phyloP scores from a whole-genome alignment of 495 filamentous ascomycete genomes.

The Lophium mytilinum region DNA sequence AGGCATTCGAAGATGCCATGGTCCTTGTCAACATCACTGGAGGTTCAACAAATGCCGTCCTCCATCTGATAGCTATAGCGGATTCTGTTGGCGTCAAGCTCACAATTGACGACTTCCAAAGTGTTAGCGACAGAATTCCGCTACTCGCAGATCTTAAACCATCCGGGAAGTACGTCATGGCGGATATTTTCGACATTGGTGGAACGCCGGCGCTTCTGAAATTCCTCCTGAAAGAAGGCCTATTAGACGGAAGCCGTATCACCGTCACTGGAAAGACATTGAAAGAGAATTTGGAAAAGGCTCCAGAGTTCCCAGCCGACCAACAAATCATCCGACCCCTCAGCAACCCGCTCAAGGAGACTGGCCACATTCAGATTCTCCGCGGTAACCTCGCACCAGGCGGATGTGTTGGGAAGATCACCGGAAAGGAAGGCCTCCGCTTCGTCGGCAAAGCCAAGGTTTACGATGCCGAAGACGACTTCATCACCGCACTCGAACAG shows the following conservation, averaged over 20 bases:
- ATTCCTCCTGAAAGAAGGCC: conserved; percentile 79
- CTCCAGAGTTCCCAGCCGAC: conserved; percentile 67
- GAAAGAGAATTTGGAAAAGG: conserved; percentile 76
- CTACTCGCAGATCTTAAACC: conserved; percentile 97
- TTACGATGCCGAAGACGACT: conserved; percentile 57
- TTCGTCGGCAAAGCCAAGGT: conserved; percentile 85
- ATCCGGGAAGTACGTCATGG: conserved; percentile 94
- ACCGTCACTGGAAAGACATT: conserved; percentile 94
- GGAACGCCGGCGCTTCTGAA: conserved; percentile 88
- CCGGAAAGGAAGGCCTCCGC: conserved; percentile 86
- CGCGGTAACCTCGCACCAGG: conserved; percentile 84
- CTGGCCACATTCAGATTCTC: conserved; percentile 95
- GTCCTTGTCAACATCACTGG: conserved; percentile 89
- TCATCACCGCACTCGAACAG: conserved; percentile 39
- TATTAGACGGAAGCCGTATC: conserved; percentile 80
- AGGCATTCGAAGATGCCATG: conserved; percentile 97
- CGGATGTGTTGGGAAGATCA: conserved; percentile 95
- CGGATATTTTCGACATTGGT: conserved; percentile 81
- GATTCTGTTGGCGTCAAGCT: conserved; percentile 89
- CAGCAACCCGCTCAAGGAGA: conserved; percentile 84
- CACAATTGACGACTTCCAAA: conserved; percentile 95
- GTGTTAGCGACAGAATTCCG: conserved; percentile 81
- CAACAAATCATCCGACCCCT: conserved; percentile 90
- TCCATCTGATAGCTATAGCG: conserved; percentile 94
- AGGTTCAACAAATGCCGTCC: conserved; percentile 92